Evolutionary conservation across 306 rosid genomes (phyloP).

Genomic region (Rosa rugosa): DNA sequence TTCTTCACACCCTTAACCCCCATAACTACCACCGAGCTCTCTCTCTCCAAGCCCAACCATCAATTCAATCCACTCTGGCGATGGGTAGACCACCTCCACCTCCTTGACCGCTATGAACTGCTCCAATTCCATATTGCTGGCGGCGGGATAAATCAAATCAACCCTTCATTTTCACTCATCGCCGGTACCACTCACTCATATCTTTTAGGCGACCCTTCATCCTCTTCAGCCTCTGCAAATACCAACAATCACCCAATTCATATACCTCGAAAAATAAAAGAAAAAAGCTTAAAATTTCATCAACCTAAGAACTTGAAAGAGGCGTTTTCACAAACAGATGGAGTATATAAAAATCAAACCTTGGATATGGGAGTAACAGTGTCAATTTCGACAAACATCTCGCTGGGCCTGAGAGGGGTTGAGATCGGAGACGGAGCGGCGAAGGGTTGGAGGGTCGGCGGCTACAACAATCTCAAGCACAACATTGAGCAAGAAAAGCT

Average conservation of each 20-base stretch:
- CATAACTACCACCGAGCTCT: too few species aligned
- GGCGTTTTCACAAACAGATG: not conserved
- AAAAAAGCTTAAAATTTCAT: not conserved
- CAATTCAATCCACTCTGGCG: too few species aligned
- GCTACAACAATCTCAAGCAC: not conserved
- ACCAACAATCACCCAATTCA: too few species aligned
- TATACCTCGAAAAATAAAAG: too few species aligned
- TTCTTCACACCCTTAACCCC: too few species aligned
- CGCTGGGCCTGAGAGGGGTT: slow-evolving; percentile 23
- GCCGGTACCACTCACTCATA: slow-evolving; percentile 50
- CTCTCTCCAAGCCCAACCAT: too few species aligned
- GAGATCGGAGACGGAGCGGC: slow-evolving; percentile 29
- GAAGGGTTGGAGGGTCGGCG: slow-evolving; percentile 3
- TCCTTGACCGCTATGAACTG: too few species aligned
- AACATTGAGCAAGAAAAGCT: too few species aligned
- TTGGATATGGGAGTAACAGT: slow-evolving; percentile 28
- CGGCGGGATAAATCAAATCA: too few species aligned
- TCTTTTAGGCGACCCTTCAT: slow-evolving; percentile 43
- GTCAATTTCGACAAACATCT: slow-evolving; percentile 18
- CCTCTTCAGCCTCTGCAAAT: slow-evolving; percentile 42
- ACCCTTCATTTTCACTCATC: too few species aligned
- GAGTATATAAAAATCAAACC: slow-evolving; percentile 14
- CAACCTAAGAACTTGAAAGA: not conserved
- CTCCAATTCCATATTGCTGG: too few species aligned
- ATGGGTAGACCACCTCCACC: too few species aligned